These are phyloP conservation scores for Fusarium torulosum DNA, from an alignment of 2,329 filamentous ascomycete genomes.

Conservation along the genomic window DNA sequence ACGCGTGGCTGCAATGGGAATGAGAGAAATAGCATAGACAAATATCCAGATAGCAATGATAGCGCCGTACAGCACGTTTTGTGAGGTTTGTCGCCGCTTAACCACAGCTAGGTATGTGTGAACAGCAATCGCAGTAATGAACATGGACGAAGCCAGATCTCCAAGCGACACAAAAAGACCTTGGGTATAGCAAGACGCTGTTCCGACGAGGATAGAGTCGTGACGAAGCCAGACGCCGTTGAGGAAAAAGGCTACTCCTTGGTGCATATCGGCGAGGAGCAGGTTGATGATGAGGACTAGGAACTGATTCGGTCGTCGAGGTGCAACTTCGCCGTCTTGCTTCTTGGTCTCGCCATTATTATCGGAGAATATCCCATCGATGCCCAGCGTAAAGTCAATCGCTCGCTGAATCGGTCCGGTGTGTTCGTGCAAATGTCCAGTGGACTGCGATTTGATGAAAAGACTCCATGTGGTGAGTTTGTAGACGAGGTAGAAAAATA, in stretches of 20 bases:
- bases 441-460: slow-evolving; percentile 33
- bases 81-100: slow-evolving; percentile 64
- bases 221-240: slow-evolving; percentile 69
- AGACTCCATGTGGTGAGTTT: slow-evolving; percentile 51
- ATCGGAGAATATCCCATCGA: slow-evolving; percentile 52
- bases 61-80: slow-evolving; percentile 61
- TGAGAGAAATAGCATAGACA: slow-evolving; percentile 67
- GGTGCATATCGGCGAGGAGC: slow-evolving; percentile 75
- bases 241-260: slow-evolving; percentile 72
- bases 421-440: slow-evolving; percentile 17
- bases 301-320: slow-evolving; percentile 71
- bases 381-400: slow-evolving; percentile 53
- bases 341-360: slow-evolving; percentile 3
- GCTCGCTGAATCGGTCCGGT: slow-evolving; percentile 40
- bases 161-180: slow-evolving; percentile 77
- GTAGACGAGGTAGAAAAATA: slow-evolving; percentile 52
- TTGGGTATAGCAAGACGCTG: slow-evolving; percentile 70
- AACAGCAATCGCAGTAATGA: slow-evolving; percentile 73
- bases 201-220: slow-evolving; percentile 66
- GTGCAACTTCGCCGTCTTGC: neutral
- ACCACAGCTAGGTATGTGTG: slow-evolving; percentile 76
- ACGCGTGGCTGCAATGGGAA: slow-evolving; percentile 61
- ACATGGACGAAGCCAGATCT: slow-evolving; percentile 74
- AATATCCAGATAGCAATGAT: slow-evolving; percentile 69
- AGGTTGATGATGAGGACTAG: slow-evolving; percentile 78